These are phyloP conservation scores for Aspergillus fischeri DNA, from an alignment of 2,329 filamentous ascomycete species.

Conservation along the genomic window DNA sequence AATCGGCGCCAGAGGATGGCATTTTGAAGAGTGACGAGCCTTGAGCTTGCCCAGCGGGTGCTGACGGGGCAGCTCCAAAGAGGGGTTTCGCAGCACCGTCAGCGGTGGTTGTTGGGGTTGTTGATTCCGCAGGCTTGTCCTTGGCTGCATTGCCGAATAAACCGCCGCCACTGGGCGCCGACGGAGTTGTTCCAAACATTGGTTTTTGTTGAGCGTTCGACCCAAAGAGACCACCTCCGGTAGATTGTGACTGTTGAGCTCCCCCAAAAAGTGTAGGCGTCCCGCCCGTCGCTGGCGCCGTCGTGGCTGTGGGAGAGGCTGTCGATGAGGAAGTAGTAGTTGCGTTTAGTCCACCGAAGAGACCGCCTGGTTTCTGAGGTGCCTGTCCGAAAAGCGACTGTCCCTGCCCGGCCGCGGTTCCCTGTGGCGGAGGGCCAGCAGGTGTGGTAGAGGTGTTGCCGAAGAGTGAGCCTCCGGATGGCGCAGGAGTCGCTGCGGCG, in stretches of 20 bases:
- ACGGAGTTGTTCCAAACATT: slow-evolving; percentile 21
- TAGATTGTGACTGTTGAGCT: slow-evolving; percentile 26
- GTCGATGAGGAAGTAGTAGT: slow-evolving; percentile 18
- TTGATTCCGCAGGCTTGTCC: slow-evolving; percentile 27
- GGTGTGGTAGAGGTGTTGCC: slow-evolving; percentile 47
- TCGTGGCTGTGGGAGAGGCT: slow-evolving; percentile 13
- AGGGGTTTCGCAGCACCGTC: slow-evolving; percentile 24
- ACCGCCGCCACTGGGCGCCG: slow-evolving; percentile 19
- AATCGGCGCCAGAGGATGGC: slow-evolving; percentile 21
- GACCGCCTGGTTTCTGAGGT: slow-evolving; percentile 23
- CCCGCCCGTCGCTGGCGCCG: slow-evolving; percentile 22
- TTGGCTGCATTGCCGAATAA: slow-evolving; percentile 31
- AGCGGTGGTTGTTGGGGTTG: slow-evolving; percentile 22
- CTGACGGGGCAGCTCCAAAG: slow-evolving; percentile 21
- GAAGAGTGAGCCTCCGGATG: slow-evolving; percentile 33
- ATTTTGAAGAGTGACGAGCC: slow-evolving; percentile 26
- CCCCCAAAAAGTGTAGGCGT: slow-evolving; percentile 14
- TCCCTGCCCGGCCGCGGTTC: slow-evolving; percentile 24
- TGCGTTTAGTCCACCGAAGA: slow-evolving; percentile 27
- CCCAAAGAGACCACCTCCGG: slow-evolving; percentile 27
- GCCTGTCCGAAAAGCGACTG: slow-evolving; percentile 25
- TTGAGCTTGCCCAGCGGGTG: slow-evolving; percentile 14
- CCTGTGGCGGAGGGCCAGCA: slow-evolving; percentile 45
- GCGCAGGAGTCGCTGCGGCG: slow-evolving; percentile 36
- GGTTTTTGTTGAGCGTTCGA: slow-evolving; percentile 24